Evolutionary conservation across 306 rosid genomes (phyloP).

Genomic region (Trichosanthes cucumerina): DNA sequence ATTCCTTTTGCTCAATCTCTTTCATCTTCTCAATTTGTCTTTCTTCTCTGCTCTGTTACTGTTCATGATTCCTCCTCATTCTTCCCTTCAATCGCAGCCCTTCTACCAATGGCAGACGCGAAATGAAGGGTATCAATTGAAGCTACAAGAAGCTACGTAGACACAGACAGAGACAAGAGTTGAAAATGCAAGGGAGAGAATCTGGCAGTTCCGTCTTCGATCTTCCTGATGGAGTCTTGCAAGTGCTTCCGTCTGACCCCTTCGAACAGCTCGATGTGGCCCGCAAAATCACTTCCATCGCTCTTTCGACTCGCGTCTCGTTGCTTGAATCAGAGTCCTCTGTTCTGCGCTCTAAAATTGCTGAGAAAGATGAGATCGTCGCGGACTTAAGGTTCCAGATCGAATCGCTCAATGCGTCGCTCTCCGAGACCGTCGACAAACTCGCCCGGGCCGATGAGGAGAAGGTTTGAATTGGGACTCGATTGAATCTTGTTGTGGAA

Average conservation of each 20-base stretch:
- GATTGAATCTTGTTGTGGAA: neutral
- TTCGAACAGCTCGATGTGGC: conserved; percentile 92
- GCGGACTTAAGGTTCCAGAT: conserved; percentile 48
- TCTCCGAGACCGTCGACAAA: conserved; percentile 42
- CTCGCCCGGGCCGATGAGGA: conserved; percentile 40
- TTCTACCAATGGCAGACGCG: neutral
- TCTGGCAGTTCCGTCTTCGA: conserved; percentile 29
- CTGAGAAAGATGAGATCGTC: conserved; percentile 41
- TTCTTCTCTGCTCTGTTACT: neutral
- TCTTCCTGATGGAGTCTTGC: conserved; percentile 55
- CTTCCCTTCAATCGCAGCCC: neutral
- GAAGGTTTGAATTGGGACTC: conserved; percentile 33
- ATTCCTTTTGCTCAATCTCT: neutral
- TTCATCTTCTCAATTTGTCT: conserved; percentile 1
- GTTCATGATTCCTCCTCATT: neutral
- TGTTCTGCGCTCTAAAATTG: conserved; percentile 32
- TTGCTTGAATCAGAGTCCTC: conserved; percentile 46
- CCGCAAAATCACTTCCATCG: conserved; percentile 83
- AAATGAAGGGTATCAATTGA: neutral
- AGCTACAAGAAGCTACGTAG: neutral
- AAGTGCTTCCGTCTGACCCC: conserved; percentile 68
- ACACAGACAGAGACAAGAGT: neutral
- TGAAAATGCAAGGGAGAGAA: conserved; percentile 37
- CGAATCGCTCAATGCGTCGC: conserved; percentile 40
- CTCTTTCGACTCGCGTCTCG: conserved; percentile 68